Evolutionary conservation across 768 basidiomycete genomes (phyloP), one percentile per base, ranked within the genome.

Genomic region (Phallus indusiatus): DNA sequence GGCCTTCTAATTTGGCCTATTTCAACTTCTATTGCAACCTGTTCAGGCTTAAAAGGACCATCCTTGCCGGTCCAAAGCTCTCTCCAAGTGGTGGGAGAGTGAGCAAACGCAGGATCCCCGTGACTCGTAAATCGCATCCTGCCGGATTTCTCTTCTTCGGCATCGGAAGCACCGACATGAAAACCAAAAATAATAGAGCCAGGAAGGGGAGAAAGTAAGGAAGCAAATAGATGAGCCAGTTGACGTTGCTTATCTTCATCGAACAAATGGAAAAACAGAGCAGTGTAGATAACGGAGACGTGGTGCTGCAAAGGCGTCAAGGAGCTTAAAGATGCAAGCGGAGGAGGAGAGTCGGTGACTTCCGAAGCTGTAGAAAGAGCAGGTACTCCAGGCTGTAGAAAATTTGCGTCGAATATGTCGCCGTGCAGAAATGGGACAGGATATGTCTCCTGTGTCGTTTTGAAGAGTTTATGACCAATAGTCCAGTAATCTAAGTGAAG

Each of bases 391-490:
- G 73, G 72, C 7, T 65, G 64, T 20, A 85, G 72, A 54, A 79
- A 71, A 2, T 62, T 59, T 7, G 75, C 68, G 60, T 83, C 74
- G 50, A 86, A 77, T 0, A 68, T 72, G 60, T 87, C 76, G 1
- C 85, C 85, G 12, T 74, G 68, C 17, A 86, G 54, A 65, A 87
- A 86, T 0, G 71, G 67, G 0, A 74, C 80, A 1, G 81, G 79
- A 67, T 81, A 85, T 0, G 76, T 73, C 46, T 76, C 70, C 0
- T 77, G 75, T 0, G 73, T 80, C 5, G 78, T 74, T 52, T 67
- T 75, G 70, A 84, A 87, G 17, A 87, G 72, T 48, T 78, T 72
- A 60, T 86, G 83, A 0, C 85, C 85, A 20, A 35, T 11, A n/a
- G 42, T 42, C 42, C 42, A 42, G 12, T 42, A 42, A 42, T 10